Percentiles rank a stretch among this genome's conserved stretches.
Evolutionary conservation across 768 basidiomycete species (phyloP).

Genomic region (Boletus reticulatus): DNA sequence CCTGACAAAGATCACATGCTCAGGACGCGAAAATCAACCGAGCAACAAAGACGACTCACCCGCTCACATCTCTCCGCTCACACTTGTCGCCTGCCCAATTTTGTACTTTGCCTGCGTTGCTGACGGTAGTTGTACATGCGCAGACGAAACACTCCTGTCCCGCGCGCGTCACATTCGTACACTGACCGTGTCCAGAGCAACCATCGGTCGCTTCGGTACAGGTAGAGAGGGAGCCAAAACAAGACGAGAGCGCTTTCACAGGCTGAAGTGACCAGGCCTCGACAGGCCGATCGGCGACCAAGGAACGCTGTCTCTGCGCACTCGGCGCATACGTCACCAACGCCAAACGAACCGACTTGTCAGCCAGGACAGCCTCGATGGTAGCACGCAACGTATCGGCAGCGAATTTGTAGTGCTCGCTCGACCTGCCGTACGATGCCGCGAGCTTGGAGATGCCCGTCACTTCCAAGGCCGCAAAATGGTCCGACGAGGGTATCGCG

Average conservation of each 20-base stretch:
- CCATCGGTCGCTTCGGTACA: slow-evolving; percentile 62
- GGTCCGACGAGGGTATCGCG: slow-evolving; percentile 28
- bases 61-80: slow-evolving; percentile 77
- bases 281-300: slow-evolving; percentile 43
- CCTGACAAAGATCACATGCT: slow-evolving; percentile 35
- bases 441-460: slow-evolving; percentile 49
- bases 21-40: neutral
- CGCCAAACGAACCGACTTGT: slow-evolving; percentile 44
- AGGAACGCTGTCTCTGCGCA: slow-evolving; percentile 36
- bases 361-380: slow-evolving; percentile 42
- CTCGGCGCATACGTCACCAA: slow-evolving; percentile 48
- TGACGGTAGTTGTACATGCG: slow-evolving; percentile 45
- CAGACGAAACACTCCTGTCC: slow-evolving; percentile 54
- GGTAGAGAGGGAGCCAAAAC: slow-evolving; percentile 50
- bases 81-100: slow-evolving; percentile 76
- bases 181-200: slow-evolving; percentile 73
- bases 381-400: slow-evolving; percentile 45
- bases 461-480: slow-evolving; percentile 66
- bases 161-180: slow-evolving; percentile 56
- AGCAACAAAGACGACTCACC: slow-evolving; percentile 45
- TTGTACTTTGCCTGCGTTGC: slow-evolving; percentile 53
- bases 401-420: slow-evolving; percentile 54
- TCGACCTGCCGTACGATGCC: slow-evolving; percentile 43
- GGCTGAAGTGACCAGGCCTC: slow-evolving; percentile 43
- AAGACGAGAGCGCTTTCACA: slow-evolving; percentile 58